A percentile compares a stretch with the other conserved stretches of the same genome.
These are phyloP conservation scores for Cladosporium sp. DNA, from an alignment of 2,329 filamentous ascomycete species.

Conservation along the genomic window DNA sequence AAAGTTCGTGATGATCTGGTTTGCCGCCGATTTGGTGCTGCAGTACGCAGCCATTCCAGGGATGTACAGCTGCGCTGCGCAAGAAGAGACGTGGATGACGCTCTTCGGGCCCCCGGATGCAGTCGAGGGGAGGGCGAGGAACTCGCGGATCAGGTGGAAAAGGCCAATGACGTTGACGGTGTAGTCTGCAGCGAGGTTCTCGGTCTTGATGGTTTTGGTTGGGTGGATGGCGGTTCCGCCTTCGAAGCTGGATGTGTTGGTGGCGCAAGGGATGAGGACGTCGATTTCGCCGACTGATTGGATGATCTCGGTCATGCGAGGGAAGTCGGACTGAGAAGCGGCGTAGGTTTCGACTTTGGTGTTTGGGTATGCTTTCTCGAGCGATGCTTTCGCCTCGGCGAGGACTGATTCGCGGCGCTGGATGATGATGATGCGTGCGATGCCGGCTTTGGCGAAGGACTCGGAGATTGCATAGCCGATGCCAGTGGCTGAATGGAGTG, in stretches of 20 bases:
- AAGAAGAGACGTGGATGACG: conserved; percentile 40
- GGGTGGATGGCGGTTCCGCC: conserved; percentile 30
- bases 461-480: conserved; percentile 28
- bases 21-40: conserved; percentile 14
- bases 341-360: conserved; percentile 38
- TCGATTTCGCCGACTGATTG: conserved; percentile 39
- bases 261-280: conserved; percentile 44
- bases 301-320: conserved; percentile 34
- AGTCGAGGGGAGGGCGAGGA: conserved; percentile 36
- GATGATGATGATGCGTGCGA: conserved; percentile 26
- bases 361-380: conserved; percentile 36
- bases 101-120: conserved; percentile 31
- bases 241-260: conserved; percentile 24
- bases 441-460: conserved; percentile 29
- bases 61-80: conserved; percentile 35
- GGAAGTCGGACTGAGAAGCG: conserved; percentile 29
- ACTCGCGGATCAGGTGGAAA: conserved; percentile 38
- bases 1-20: conserved; percentile 18
- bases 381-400: conserved; percentile 40
- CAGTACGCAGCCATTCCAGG: conserved; percentile 14
- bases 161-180: conserved; percentile 38
- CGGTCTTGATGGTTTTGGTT: conserved; percentile 33
- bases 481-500: conserved; percentile 21
- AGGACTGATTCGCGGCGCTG: conserved; percentile 33
- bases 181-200: conserved; percentile 39